phyloP scores from a whole-genome alignment of 2,329 filamentous ascomycete genomes.

The Graphilbum ipis-grandicollis region DNA sequence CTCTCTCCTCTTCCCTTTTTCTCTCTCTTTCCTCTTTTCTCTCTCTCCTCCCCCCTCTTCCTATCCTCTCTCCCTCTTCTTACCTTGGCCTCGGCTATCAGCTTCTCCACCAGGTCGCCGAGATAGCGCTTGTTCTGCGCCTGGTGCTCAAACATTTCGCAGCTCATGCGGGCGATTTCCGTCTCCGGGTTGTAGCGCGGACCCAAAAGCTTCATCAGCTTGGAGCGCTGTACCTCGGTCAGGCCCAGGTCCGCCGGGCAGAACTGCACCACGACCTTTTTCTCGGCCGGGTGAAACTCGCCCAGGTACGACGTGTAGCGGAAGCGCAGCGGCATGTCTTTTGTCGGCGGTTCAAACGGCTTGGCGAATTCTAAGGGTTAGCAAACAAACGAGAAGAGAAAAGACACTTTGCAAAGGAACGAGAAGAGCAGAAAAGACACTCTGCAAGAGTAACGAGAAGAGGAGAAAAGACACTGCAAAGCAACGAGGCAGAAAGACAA shows the following conservation, averaged over 20 bases:
- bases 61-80: constrained; percentile 6
- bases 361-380: constrained; percentile 56
- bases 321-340: constrained; percentile 65
- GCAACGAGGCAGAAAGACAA: neutral
- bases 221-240: constrained; percentile 49
- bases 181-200: constrained; percentile 73
- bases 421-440: neutral
- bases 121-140: constrained; percentile 97
- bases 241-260: constrained; percentile 56
- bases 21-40: neutral
- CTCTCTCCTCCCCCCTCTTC: constrained; percentile 6
- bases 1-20: neutral
- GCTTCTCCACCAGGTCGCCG: constrained; percentile 54
- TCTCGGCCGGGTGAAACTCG: constrained; percentile 76
- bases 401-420: too few species aligned
- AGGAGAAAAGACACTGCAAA: constrained; percentile 8
- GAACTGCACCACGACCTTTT: constrained; percentile 91
- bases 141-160: constrained; percentile 73
- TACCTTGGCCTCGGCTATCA: constrained; percentile 60
- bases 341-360: constrained; percentile 56
- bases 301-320: constrained; percentile 95
- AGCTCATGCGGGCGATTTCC: constrained; percentile 73
- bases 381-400: neutral
- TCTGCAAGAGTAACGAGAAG: neutral
- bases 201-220: constrained; percentile 77